Base-by-base conservation (phyloP, 1,284 basidiomycete genomes). In the Cutaneotrichosporon mucoides region DNA sequence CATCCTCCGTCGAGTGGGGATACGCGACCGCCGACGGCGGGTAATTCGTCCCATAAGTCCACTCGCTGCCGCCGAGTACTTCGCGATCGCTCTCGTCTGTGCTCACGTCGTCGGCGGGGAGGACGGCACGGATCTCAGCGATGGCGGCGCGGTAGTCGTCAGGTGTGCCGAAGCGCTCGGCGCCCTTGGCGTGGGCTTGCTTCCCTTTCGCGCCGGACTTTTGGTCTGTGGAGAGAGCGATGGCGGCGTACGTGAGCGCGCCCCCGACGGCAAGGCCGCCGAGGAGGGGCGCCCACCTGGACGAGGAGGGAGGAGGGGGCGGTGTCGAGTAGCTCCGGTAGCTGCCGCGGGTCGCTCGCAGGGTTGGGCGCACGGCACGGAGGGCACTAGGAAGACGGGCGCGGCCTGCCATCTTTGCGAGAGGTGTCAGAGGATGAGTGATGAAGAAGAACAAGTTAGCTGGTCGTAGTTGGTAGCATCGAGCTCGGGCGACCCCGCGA, bases 1-100 rank as follows among this genome's bases (percentile, higher is more conserved):
- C 70, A 44, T 75, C 71, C 53, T 70, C 70, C 6, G 72, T 74
- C 10, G 66, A 57, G 56, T 61, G 56, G 34, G 68, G 68, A 42
- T 66, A 68, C 11, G 68, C 65, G 9, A 71, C 65, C 0, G 68
- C 68, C 8, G 61, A 51, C 4, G 69, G 69, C 42, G 50, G 57
- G 2, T 54, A 45, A 9, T 41, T 36, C 9, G 37, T 33, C 43
- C 51, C 61, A 15, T 58, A 59, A 15, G 52, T 54, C 57, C 53
- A 55, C 37, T 45, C 46, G 36, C 45, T 56, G 33, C 43, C 51
- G 13, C 54, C 61, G 40, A 56, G 51, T 11, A 59, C 47, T n/a
- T 44, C 50, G 11, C 52, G 37, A 43, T 62, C 61, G 11, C 53
- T 47, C 15, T 37, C 12, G 44, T 62, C 61, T 3, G 53, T 56